Percentiles rank a stretch among this genome's conserved stretches.
Evolutionary conservation across 257 asterid genomes (phyloP).

Genomic region (Scutellaria baicalensis): DNA sequence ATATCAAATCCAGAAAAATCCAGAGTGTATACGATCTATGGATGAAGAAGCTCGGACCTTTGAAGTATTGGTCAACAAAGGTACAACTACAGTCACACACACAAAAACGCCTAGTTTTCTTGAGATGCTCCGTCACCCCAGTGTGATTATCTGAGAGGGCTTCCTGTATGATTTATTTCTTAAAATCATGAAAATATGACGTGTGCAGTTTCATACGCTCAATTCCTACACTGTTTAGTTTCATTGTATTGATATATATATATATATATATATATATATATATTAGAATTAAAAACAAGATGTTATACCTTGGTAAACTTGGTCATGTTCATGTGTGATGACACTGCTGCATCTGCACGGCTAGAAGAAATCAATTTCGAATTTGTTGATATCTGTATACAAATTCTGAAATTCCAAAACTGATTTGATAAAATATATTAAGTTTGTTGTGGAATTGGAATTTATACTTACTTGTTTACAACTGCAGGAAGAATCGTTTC

Average conservation of each 20-base stretch:
- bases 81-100: slow-evolving; percentile 18
- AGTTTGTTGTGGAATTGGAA: slow-evolving; percentile 58
- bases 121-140: not conserved
- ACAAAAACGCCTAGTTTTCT: not conserved
- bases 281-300: not conserved
- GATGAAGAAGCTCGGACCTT: slow-evolving; percentile 54
- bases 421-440: slow-evolving; percentile 4
- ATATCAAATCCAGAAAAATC: slow-evolving; percentile 23
- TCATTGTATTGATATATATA: no score
- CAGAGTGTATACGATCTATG: slow-evolving; percentile 54
- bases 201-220: not conserved
- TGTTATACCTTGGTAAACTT: slow-evolving; percentile 2
- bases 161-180: not conserved
- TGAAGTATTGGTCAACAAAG: slow-evolving; percentile 34
- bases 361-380: not conserved
- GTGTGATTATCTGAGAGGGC: not conserved
- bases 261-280: no score
- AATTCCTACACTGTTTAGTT: not conserved
- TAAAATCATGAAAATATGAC: not conserved
- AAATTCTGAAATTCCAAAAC: not conserved
- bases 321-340: not conserved
- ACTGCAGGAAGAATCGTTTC: slow-evolving; percentile 26
- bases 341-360: not conserved
- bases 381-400: not conserved
- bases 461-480: slow-evolving; percentile 45